Evolutionary conservation across 495 filamentous ascomycete genomes (phyloP).

Genomic region (Lepraria neglecta): DNA sequence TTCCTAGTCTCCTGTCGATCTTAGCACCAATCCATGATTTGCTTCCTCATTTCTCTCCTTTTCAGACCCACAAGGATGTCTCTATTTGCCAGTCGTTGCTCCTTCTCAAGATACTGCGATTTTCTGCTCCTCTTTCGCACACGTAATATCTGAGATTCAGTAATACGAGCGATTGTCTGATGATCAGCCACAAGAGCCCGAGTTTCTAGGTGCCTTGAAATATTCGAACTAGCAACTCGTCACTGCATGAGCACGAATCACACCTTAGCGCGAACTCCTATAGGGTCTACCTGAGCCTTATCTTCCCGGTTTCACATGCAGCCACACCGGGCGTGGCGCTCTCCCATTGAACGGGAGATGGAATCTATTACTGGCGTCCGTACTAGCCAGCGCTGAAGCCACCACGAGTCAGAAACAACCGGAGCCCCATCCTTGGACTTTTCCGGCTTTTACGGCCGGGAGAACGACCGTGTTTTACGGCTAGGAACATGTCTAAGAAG

Average conservation of each 20-base stretch:
- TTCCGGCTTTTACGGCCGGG: not conserved
- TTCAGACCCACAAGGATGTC: not conserved
- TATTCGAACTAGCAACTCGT: not conserved
- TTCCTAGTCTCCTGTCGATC: not conserved
- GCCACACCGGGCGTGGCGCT: slow-evolving; percentile 1
- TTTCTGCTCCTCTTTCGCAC: not conserved
- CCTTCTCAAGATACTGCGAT: not conserved
- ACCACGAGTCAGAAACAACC: not conserved
- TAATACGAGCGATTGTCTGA: not conserved
- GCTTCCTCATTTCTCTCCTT: not conserved
- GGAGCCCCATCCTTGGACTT: not conserved
- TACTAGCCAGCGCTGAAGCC: not conserved
- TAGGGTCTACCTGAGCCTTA: not conserved
- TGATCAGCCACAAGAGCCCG: not conserved
- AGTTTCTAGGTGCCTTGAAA: not conserved
- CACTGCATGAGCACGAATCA: slow-evolving; percentile 8
- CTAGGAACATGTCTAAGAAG: not conserved
- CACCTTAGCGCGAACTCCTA: not conserved
- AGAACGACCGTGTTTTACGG: not conserved
- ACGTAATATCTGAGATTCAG: not conserved
- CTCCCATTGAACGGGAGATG: not conserved
- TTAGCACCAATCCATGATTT: not conserved
- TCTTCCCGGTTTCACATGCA: not conserved
- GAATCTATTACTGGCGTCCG: not conserved
- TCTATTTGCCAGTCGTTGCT: not conserved